phyloP scores from a whole-genome alignment of 23 red algal genomes.

The Gracilariopsis chorda region DNA sequence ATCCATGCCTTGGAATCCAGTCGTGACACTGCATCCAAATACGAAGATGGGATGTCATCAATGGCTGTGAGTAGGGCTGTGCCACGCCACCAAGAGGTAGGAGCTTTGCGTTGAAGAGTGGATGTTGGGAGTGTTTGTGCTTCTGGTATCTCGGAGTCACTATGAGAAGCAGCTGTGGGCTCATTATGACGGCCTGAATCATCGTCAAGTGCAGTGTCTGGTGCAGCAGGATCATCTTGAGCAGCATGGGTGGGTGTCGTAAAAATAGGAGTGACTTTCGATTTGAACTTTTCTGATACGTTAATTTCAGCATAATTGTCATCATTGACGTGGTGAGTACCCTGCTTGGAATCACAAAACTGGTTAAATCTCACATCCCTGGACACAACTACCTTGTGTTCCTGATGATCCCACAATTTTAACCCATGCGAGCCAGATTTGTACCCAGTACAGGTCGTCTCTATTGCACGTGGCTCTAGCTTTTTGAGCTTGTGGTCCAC shows the following conservation, averaged over 20 bases:
- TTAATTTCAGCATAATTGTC: background rate
- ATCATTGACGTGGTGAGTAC: background rate
- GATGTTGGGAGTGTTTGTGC: background rate
- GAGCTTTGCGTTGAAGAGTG: background rate
- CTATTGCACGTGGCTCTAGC: background rate
- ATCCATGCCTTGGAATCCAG: background rate
- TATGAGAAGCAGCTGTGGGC: no score
- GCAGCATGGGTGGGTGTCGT: background rate
- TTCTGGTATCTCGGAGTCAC: no score
- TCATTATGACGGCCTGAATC: no score
- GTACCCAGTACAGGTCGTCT: background rate
- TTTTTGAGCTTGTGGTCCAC: conserved; percentile 15
- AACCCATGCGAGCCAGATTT: background rate
- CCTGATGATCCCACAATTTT: background rate
- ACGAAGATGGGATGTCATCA: background rate
- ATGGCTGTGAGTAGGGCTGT: background rate
- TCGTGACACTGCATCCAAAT: background rate
- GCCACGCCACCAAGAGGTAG: background rate
- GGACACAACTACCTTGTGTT: background rate
- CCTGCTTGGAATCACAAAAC: background rate
- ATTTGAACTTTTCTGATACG: background rate
- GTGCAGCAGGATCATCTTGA: no score
- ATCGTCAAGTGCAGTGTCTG: no score
- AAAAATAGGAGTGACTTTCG: background rate
- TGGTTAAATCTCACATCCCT: background rate